Evolutionary conservation across 768 basidiomycete species (phyloP).

Genomic region (Megacollybia marginata): DNA sequence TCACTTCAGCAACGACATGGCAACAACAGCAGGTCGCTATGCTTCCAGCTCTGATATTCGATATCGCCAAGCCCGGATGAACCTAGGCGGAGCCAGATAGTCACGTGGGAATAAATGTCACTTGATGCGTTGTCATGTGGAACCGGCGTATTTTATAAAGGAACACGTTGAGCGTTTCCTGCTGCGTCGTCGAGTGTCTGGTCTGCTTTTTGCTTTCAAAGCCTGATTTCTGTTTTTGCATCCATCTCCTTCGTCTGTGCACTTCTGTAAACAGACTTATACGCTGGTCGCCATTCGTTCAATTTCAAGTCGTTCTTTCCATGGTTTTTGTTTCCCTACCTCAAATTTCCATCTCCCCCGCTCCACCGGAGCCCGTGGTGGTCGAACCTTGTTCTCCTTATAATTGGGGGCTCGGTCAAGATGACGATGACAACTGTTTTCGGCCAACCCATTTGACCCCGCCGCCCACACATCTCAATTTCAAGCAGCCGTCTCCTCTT

Average conservation of each 20-base stretch:
- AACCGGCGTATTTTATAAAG: too few relatives aligned
- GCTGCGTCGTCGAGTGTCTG: slow-evolving; percentile 1
- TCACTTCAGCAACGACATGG: too few relatives aligned
- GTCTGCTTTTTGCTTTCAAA: slow-evolving; percentile 24
- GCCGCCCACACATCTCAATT: slow-evolving; percentile 38
- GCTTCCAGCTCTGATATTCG: too few relatives aligned
- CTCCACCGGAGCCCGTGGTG: slow-evolving; percentile 45
- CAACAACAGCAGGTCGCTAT: too few relatives aligned
- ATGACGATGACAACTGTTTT: slow-evolving; percentile 38
- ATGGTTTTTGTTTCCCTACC: slow-evolving; percentile 48
- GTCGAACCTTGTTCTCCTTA: slow-evolving; percentile 63
- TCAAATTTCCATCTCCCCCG: slow-evolving; percentile 62
- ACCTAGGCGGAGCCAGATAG: too few relatives aligned
- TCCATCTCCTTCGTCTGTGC: slow-evolving; percentile 19
- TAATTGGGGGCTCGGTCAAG: slow-evolving; percentile 20
- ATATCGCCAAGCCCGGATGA: too few relatives aligned
- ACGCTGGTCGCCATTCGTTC: slow-evolving; percentile 40
- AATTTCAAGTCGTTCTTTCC: slow-evolving; percentile 18
- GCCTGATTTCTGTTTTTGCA: slow-evolving; percentile 4
- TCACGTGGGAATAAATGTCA: too few relatives aligned
- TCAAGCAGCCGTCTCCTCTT: slow-evolving; percentile 44
- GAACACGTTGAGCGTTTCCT: too few relatives aligned
- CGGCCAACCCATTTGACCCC: slow-evolving; percentile 54
- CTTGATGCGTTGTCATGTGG: too few relatives aligned
- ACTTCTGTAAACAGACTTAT: slow-evolving; percentile 14